Percentiles rank a stretch among this genome's conserved stretches.
Conservation (phyloP, 179 eudicot species). For the Vitellaria paradoxa region DNA sequence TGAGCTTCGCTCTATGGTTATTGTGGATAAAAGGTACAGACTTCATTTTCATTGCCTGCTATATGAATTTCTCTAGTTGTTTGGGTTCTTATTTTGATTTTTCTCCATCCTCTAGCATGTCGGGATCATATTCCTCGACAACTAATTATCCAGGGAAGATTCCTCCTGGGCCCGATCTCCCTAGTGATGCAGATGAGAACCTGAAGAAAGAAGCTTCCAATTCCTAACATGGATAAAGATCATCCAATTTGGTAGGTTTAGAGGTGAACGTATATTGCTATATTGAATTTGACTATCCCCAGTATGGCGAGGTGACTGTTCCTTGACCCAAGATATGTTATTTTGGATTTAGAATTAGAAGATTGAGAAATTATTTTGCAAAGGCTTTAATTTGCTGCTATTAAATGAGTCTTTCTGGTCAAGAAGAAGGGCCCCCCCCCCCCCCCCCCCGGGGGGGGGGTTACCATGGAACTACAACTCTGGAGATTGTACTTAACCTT, state of each 20-base stretch:
- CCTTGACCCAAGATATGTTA: too few species aligned
- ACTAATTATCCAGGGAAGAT: slow-evolving; percentile 75
- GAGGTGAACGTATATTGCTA: neutral
- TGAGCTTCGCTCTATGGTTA: slow-evolving; percentile 88
- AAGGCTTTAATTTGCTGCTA: too few species aligned
- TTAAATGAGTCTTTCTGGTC: too few species aligned
- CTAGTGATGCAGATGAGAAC: slow-evolving; percentile 43
- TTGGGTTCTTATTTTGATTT: neutral
- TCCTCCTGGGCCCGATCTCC: slow-evolving; percentile 63
- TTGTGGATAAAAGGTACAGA: slow-evolving; percentile 61
- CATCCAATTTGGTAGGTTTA: neutral
- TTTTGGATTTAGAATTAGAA: too few species aligned
- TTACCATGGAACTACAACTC: too few species aligned
- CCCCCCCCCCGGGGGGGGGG: too few species aligned
- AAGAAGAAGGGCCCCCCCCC: too few species aligned
- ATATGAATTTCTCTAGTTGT: slow-evolving; percentile 1
- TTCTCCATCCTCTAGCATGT: slow-evolving; percentile 44
- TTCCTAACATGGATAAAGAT: slow-evolving; percentile 6
- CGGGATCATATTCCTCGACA: slow-evolving; percentile 44
- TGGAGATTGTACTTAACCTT: too few species aligned
- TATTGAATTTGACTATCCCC: neutral
- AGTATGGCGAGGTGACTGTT: too few species aligned
- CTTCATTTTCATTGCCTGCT: slow-evolving; percentile 10
- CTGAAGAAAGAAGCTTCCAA: slow-evolving; percentile 10
- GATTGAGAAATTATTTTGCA: too few species aligned